Conservation (phyloP, 129 eudicot genomes). For the Artemisia annua region DNA sequence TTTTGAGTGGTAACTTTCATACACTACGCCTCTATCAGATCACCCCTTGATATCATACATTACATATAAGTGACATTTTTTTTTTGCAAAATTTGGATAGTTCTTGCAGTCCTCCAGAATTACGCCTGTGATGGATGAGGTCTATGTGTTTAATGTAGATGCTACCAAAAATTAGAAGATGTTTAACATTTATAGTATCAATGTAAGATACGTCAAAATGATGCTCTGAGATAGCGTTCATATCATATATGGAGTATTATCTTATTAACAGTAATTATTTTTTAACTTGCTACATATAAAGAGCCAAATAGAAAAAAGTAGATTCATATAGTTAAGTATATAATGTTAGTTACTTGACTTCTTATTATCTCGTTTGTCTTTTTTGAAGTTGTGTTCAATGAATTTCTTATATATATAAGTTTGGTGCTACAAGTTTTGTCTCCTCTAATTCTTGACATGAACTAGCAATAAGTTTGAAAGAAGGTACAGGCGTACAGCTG, state of each 20-base stretch:
- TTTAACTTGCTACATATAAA: conserved; percentile 5
- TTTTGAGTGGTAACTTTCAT: not conserved
- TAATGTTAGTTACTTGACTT: not conserved
- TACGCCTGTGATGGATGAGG: too few relatives aligned
- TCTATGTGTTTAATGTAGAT: too few relatives aligned
- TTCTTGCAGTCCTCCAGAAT: not conserved
- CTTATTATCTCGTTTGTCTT: not conserved
- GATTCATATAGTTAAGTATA: not conserved
- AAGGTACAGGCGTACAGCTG: not conserved
- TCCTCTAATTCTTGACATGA: not conserved
- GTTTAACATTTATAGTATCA: not conserved
- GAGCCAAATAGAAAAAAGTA: conserved; percentile 1
- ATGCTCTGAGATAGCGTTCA: conserved; percentile 6
- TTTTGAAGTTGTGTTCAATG: not conserved
- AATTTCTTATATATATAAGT: not conserved
- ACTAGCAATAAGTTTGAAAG: not conserved
- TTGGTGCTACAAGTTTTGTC: not conserved
- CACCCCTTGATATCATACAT: not conserved
- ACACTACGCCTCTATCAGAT: not conserved
- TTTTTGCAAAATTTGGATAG: not conserved
- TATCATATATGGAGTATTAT: not conserved
- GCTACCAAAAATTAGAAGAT: too few relatives aligned
- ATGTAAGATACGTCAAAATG: conserved; percentile 14
- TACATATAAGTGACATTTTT: not conserved
- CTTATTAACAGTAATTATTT: too few relatives aligned